A percentile compares a stretch with the other conserved stretches of the same genome.
Conservation (phyloP, 2,329 filamentous ascomycete genomes). For the Cadophora luteo-olivacea region DNA sequence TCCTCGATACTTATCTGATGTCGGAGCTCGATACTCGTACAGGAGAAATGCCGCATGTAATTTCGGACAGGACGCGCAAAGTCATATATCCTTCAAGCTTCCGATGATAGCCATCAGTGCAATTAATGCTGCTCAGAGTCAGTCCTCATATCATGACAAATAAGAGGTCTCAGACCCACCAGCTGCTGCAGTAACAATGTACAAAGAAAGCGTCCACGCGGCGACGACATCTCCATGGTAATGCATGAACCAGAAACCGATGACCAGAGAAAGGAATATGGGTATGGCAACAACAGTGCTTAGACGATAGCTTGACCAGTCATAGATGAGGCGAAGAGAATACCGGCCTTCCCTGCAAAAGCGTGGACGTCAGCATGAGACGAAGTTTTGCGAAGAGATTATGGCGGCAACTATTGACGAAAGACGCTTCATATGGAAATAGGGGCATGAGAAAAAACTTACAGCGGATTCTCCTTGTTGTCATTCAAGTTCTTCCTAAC, state of each 20-base stretch:
- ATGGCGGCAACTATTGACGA: not conserved
- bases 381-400: not conserved
- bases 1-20: too few species aligned
- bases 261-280: conserved; percentile 28
- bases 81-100: conserved; percentile 38
- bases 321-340: conserved; percentile 31
- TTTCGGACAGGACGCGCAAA: not conserved
- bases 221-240: conserved; percentile 34
- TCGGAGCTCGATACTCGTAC: not conserved
- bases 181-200: conserved; percentile 39
- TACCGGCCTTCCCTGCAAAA: conserved; percentile 26
- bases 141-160: not conserved
- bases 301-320: conserved; percentile 37
- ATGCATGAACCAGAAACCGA: conserved; percentile 37
- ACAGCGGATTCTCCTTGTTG: conserved; percentile 33
- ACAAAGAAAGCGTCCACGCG: conserved; percentile 37
- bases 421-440: not conserved
- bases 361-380: not conserved
- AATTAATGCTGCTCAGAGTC: conserved; percentile 31
- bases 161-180: conserved; percentile 21
- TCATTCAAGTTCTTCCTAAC: conserved; percentile 35
- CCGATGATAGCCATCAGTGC: conserved; percentile 39
- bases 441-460: not conserved
- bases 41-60: not conserved
- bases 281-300: conserved; percentile 31